Conservation (phyloP, 106 monocot genomes). For the Posidonia australis region DNA sequence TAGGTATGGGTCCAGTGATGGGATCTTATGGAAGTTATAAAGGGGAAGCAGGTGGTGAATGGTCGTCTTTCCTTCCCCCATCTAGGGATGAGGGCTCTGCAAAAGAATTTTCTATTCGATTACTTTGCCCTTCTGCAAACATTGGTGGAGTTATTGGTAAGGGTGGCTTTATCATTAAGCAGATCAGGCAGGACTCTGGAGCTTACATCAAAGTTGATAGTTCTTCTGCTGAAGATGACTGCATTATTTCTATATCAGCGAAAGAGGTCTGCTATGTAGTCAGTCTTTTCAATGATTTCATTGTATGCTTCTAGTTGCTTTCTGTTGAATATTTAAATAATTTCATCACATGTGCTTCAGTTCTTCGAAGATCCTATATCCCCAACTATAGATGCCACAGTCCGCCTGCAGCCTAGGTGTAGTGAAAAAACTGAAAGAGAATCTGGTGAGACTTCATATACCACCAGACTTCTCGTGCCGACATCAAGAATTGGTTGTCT, state of each 20-base stretch:
- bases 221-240: conserved; percentile 21
- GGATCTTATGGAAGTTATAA: conserved; percentile 70
- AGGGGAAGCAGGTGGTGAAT: conserved; percentile 52
- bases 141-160: conserved; percentile 95
- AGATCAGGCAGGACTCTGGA: conserved; percentile 27
- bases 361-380: conserved; percentile 86
- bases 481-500: conserved; percentile 94
- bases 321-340: background rate
- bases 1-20: conserved; percentile 40
- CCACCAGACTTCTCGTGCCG: conserved; percentile 79
- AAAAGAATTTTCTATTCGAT: conserved; percentile 65
- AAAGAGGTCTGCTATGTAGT: conserved; percentile 16
- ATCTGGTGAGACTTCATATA: conserved; percentile 50
- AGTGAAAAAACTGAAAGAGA: conserved; percentile 83
- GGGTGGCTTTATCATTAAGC: conserved; percentile 25
- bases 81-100: conserved; percentile 65
- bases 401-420: conserved; percentile 83
- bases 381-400: conserved; percentile 77
- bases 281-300: background rate
- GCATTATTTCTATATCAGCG: conserved; percentile 21
- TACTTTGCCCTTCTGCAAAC: conserved; percentile 60
- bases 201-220: conserved; percentile 25
- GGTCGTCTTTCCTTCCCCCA: conserved; percentile 47
- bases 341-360: conserved; percentile 24
- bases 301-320: background rate